A percentile compares a stretch with the other conserved stretches of the same genome.
These are phyloP conservation scores for Hanseniaspora hatyaiensis DNA, from an alignment of 805 yeast species.

Conservation along the genomic window DNA sequence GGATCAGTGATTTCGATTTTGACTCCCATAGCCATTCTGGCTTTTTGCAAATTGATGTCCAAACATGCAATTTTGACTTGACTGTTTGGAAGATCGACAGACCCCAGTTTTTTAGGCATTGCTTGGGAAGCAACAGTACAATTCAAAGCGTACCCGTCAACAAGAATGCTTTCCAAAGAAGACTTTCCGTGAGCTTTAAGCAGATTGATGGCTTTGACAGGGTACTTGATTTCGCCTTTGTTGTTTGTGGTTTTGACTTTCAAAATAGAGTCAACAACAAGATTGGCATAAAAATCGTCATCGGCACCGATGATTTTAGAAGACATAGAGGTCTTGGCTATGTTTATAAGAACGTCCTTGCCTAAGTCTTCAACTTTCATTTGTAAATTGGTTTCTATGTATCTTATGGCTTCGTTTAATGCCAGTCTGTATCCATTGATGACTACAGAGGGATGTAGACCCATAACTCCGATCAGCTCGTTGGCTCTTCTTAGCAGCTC, in stretches of 20 bases:
- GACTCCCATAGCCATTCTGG: constrained; percentile 96
- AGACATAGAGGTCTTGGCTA: constrained; percentile 95
- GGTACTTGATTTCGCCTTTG: constrained; percentile 83
- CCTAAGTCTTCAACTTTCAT: constrained; percentile 69
- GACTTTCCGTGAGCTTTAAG: constrained; percentile 96
- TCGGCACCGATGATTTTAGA: constrained; percentile 92
- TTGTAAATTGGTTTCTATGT: constrained; percentile 73
- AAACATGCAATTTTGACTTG: constrained; percentile 75
- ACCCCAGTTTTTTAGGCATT: constrained; percentile 60
- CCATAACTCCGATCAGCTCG: constrained; percentile 77
- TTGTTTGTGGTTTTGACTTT: constrained; percentile 85
- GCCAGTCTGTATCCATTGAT: constrained; percentile 94
- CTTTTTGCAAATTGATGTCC: constrained; percentile 88
- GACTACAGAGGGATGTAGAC: constrained; percentile 91
- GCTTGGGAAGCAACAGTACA: constrained; percentile 97
- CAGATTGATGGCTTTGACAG: constrained; percentile 92
- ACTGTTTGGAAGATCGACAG: constrained; percentile 24
- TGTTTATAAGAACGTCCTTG: constrained; percentile 72
- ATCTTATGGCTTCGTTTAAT: constrained; percentile 76
- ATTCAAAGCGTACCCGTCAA: constrained; percentile 90
- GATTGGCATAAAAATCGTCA: constrained; percentile 72
- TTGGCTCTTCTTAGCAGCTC: constrained; percentile 87
- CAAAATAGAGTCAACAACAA: constrained; percentile 91
- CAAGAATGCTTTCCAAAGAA: constrained; percentile 69
- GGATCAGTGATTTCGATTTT: constrained; percentile 95